phyloP scores from a whole-genome alignment of 176 grass and related monocot genomes.

The Bromus sterilis region DNA sequence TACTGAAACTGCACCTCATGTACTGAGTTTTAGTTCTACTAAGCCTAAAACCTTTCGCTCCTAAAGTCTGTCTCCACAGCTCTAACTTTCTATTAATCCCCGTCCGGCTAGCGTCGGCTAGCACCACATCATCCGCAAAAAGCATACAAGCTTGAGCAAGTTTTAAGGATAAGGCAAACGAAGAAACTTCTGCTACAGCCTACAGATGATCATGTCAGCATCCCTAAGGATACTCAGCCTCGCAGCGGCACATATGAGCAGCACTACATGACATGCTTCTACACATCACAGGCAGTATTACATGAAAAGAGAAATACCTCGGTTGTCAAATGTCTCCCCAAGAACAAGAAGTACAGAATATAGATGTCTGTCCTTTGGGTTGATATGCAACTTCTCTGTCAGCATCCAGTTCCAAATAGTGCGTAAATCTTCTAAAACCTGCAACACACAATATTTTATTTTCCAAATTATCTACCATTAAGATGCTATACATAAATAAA shows the following conservation, averaged over 20 bases:
- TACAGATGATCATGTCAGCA: neutral
- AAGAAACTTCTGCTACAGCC: neutral
- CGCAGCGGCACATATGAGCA: neutral
- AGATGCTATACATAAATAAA: neutral
- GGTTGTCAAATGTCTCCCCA: conserved; percentile 87
- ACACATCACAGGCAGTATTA: neutral
- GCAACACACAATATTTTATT: neutral
- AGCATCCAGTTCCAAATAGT: conserved; percentile 92
- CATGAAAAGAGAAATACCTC: conserved; percentile 58
- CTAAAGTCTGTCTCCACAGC: no score
- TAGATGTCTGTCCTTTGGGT: conserved; percentile 53
- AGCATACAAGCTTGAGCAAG: neutral
- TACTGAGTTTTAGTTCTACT: no score
- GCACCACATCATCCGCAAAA: no score
- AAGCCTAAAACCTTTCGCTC: no score
- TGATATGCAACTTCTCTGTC: conserved; percentile 85
- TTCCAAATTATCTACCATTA: neutral
- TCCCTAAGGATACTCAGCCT: neutral
- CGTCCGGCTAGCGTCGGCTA: no score
- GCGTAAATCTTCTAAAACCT: conserved; percentile 87
- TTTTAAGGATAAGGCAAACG: neutral
- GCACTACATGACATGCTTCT: neutral
- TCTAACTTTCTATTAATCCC: no score
- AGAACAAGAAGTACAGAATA: conserved; percentile 91
- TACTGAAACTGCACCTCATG: no score